These are phyloP conservation scores for Citrus mangshanensis DNA, from an alignment of 345 rosid genomes.

Conservation along the genomic window DNA sequence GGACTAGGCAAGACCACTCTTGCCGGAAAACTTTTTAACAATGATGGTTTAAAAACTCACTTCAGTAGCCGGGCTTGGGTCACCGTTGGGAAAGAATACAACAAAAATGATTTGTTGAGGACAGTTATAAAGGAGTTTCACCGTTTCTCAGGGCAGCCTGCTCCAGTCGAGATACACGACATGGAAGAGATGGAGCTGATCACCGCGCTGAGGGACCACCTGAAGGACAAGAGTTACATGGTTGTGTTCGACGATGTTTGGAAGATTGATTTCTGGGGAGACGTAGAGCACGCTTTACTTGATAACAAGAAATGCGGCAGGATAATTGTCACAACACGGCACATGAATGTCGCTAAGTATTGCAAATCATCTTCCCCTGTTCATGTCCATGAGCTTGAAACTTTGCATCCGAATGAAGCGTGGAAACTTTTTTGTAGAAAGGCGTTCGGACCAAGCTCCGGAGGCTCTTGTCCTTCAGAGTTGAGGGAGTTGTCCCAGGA, in stretches of 20 bases:
- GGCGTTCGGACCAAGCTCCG: too few species aligned
- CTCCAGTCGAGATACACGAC: too few species aligned
- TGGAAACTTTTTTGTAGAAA: not conserved
- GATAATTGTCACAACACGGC: conserved; percentile 16
- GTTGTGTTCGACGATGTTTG: conserved; percentile 22
- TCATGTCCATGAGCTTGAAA: not conserved
- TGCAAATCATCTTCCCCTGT: not conserved
- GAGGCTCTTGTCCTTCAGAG: too few species aligned
- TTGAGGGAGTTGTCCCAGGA: too few species aligned
- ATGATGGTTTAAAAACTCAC: not conserved
- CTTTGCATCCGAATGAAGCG: not conserved
- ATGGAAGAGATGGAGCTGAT: conserved; percentile 6
- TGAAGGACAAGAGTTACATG: conserved; percentile 12
- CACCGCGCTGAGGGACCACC: not conserved
- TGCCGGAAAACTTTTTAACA: conserved; percentile 9
- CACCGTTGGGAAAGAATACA: conserved; percentile 14
- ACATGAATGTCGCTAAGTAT: not conserved
- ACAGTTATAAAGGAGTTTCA: not conserved
- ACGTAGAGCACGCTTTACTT: conserved; percentile 13
- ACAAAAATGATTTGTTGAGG: not conserved
- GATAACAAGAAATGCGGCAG: conserved; percentile 13
- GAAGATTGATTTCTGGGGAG: conserved; percentile 14
- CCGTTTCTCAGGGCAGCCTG: too few species aligned
- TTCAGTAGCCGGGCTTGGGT: conserved; percentile 13
- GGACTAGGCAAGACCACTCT: not conserved